Base-by-base conservation (phyloP, 2,329 filamentous ascomycete genomes). In the Furcasterigmium furcatum region DNA sequence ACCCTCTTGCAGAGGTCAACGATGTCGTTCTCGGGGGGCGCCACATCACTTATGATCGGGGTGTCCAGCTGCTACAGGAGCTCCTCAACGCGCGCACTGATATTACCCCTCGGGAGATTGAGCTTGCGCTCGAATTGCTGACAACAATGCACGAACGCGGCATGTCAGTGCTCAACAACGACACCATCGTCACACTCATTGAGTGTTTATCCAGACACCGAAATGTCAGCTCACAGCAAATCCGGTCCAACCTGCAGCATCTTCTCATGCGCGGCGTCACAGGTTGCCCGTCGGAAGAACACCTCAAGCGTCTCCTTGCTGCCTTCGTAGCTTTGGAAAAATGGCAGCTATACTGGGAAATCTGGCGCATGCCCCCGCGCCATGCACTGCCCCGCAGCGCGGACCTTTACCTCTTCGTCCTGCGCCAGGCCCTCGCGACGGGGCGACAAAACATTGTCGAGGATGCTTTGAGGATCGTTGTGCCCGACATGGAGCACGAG, bases 401-500 rank as follows among this genome's bases (percentile, higher is more conserved):
- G n/a, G 58, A 59, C 14, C 68, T 85, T 51, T 88, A 88, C 56
- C 60, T 65, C 4, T 64, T 74, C 27, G 64, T 82, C 21, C 85
- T 80, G 56, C 52, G 60, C 13, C 57, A 68, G 22, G 69, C 82
- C 44, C 72, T 75, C 1, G 57, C 65, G 5, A 71, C 72, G 0
- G 55, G 61, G 0, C 65, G 77, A 51, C 62, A 70, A 46, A 55
- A 46, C 40, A 60, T 66, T 50, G 82, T 70, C 58, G 70, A 62
- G 44, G 68, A 70, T 47, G 73, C 67, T 19, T 63, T 79, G 50
- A 73, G 71, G n/a, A 72, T 67, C 49, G 77, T 76, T 57, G 70
- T 79, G n/a, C 70, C 73, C 3, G 80, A 84, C 56, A 84, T 88
- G 78, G 50, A 68, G 16, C 60, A 64, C 39, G 83, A 88, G 57